These are phyloP conservation scores for Venturia nashicola DNA, from an alignment of 2,329 filamentous ascomycete species.

Conservation along the genomic window DNA sequence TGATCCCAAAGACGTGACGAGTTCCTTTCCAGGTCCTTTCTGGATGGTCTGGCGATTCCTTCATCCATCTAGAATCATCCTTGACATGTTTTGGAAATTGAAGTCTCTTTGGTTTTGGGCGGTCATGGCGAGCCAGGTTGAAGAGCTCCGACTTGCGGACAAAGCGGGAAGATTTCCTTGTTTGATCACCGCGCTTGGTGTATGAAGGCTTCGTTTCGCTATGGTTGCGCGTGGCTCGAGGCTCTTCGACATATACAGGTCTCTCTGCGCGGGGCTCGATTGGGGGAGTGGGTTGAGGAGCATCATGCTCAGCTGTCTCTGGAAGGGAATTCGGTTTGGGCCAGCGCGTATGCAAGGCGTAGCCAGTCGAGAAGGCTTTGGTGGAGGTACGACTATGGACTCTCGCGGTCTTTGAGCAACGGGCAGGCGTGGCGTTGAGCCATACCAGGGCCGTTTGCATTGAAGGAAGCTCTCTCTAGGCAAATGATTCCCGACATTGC, in stretches of 20 bases:
- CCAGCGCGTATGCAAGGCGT: not conserved
- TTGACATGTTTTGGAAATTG: not conserved
- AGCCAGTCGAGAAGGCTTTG: slow-evolving; percentile 13
- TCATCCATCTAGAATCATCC: not conserved
- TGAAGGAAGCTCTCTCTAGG: slow-evolving; percentile 13
- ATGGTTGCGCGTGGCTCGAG: not conserved
- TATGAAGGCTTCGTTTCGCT: not conserved
- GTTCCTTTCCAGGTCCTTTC: not conserved
- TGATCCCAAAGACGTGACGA: not conserved
- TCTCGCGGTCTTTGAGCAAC: slow-evolving; percentile 26
- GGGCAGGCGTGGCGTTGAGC: slow-evolving; percentile 32
- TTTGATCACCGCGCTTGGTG: not conserved
- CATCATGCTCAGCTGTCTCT: not conserved
- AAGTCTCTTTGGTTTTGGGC: not conserved
- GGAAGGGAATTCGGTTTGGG: not conserved
- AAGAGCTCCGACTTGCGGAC: not conserved
- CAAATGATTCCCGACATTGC: slow-evolving; percentile 3
- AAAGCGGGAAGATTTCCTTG: not conserved
- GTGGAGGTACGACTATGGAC: slow-evolving; percentile 19
- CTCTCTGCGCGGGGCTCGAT: not conserved
- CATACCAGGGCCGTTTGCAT: slow-evolving; percentile 33
- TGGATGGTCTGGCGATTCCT: not conserved
- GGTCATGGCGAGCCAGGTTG: not conserved
- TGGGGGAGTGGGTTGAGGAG: not conserved
- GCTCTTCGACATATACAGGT: not conserved